Conservation (phyloP, 805 yeast genomes). For the Deakozyma indianensis region DNA sequence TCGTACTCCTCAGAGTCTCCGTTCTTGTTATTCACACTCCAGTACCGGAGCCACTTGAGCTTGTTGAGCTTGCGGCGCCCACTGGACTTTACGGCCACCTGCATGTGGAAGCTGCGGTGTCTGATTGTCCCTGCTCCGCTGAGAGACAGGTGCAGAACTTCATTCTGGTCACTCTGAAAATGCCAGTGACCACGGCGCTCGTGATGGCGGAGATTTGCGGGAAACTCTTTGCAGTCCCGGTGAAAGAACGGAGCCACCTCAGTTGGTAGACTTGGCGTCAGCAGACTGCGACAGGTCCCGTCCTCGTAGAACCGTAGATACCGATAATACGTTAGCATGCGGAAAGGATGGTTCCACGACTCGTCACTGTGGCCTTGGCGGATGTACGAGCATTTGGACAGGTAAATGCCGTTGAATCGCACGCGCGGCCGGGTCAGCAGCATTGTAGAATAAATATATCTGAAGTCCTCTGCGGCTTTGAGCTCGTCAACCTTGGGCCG, state of each 20-base stretch:
- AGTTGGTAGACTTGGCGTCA: constrained; percentile 58
- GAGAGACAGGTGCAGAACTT: constrained; percentile 30
- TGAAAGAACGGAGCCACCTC: constrained; percentile 44
- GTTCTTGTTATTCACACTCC: constrained; percentile 32
- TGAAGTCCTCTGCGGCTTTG: background rate
- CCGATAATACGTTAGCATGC: constrained; percentile 73
- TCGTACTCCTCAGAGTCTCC: constrained; percentile 15
- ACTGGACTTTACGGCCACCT: constrained; percentile 38
- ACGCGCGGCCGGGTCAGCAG: constrained; percentile 52
- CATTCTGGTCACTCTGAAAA: constrained; percentile 22
- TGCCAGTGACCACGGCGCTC: constrained; percentile 36
- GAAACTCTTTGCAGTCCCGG: constrained; percentile 20
- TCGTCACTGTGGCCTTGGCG: constrained; percentile 58
- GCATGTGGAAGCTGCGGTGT: constrained; percentile 48
- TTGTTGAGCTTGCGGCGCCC: constrained; percentile 52
- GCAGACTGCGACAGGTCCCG: constrained; percentile 55
- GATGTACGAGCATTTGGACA: constrained; percentile 68
- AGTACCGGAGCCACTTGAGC: constrained; percentile 53
- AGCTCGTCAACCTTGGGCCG: background rate
- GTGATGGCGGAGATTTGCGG: constrained; percentile 9
- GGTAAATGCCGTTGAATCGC: constrained; percentile 67
- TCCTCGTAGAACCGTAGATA: constrained; percentile 67
- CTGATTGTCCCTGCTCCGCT: constrained; percentile 41
- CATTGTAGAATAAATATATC: constrained; percentile 32
- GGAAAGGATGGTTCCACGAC: constrained; percentile 58